Base-by-base conservation (phyloP, 2,329 filamentous ascomycete species). In the Mycogone perniciosa region DNA sequence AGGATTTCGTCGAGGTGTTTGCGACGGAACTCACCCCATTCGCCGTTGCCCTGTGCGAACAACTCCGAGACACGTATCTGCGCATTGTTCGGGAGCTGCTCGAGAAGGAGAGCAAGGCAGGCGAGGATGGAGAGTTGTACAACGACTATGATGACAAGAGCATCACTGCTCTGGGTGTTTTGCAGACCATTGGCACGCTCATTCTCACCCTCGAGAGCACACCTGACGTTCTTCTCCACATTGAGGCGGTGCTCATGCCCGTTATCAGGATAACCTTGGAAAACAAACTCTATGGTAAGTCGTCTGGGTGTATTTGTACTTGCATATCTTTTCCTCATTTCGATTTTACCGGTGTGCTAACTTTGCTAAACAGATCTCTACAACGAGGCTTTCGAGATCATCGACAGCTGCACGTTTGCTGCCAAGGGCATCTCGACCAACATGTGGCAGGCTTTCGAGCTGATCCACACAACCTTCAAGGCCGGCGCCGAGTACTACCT, bases 101-200 rank as follows among this genome's bases (percentile, higher is more conserved):
- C 41, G 91, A 96, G 62, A 89, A 92, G 64, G 92, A 91, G 62
- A 82, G 85, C 58, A 87, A 84, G 65, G 83, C 84, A 45, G 84
- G 85, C 26, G 85, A 86, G 30, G 83, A 87, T 44, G 88, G 89
- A 34, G 88, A 88, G 56, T 77, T 82, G 31, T 95, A 88, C 61
- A 89, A 88, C 31, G 93, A 97, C 63, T 96, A 95, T 70, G 93
- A 99, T 63, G 93, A 99, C 71, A 99, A 99, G 81, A 96, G 90
- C 65, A 97, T 99, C 51, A 97, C 93, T 5, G 93, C 93, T 9
- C 77, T 99, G 33, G 93, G 93, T 67, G 93, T 99, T 46, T 70
- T 99, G 60, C 93, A 99, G 71, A 99, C 93, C 7, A 99, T 99
- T 56, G 93, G 93, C 33, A 99, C 93, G 7, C 80, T 99, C 7